A percentile compares a stretch with the other conserved stretches of the same genome.
Conservation (phyloP, 768 basidiomycete species). For the Tricholoma sp. region DNA sequence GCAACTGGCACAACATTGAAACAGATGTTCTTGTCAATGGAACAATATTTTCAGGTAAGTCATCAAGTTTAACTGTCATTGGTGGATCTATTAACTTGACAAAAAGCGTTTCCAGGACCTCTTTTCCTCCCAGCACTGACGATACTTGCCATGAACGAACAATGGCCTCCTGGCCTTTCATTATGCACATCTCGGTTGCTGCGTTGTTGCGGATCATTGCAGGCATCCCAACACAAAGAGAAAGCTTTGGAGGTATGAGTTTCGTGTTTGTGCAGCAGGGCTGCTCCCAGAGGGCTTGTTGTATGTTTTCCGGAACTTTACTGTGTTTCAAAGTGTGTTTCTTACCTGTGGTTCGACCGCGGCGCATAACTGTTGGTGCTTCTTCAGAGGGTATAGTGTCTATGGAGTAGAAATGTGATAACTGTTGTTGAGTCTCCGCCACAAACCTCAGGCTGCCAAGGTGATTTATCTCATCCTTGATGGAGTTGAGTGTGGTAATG, state of each 20-base stretch:
- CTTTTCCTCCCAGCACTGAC: slow-evolving; percentile 12
- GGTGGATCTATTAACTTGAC: slow-evolving; percentile 22
- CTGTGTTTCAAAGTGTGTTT: too few species aligned
- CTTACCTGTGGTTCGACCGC: neutral
- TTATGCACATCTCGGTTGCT: too few species aligned
- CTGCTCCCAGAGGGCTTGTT: neutral
- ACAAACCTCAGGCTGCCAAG: slow-evolving; percentile 28
- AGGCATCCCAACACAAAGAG: slow-evolving; percentile 27
- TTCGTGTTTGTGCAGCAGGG: neutral
- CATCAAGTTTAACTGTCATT: slow-evolving; percentile 17
- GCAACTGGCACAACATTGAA: slow-evolving; percentile 4
- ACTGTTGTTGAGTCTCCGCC: slow-evolving; percentile 14
- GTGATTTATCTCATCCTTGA: slow-evolving; percentile 33
- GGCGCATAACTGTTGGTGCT: slow-evolving; percentile 2
- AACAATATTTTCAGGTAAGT: slow-evolving; percentile 28
- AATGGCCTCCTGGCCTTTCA: slow-evolving; percentile 19
- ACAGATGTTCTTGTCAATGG: slow-evolving; percentile 14
- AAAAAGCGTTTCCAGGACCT: slow-evolving; percentile 25
- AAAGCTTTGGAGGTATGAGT: slow-evolving; percentile 19
- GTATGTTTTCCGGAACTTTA: neutral
- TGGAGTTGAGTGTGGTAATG: too few species aligned
- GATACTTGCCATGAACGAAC: slow-evolving; percentile 23
- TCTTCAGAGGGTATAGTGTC: slow-evolving; percentile 13
- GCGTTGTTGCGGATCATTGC: too few species aligned
- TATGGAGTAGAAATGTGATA: slow-evolving; percentile 8